A percentile compares a stretch with the other conserved stretches of the same genome.
Conservation (phyloP, 2,329 filamentous ascomycete genomes). For the Rutstroemia sp. region DNA sequence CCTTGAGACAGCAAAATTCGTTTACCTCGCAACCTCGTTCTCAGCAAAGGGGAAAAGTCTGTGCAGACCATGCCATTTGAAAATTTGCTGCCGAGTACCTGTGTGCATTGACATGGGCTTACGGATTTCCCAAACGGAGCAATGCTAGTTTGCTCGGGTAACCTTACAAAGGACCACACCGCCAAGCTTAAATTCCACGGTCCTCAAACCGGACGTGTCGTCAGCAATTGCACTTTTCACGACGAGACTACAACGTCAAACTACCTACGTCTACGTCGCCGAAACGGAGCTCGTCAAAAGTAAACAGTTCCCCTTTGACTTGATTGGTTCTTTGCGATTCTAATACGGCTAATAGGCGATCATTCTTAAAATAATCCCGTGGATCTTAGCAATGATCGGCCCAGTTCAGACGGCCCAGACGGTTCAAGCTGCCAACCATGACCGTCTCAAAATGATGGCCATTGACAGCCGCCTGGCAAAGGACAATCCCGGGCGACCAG, state of each 20-base stretch:
- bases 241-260: background rate
- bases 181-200: background rate
- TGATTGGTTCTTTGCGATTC: background rate
- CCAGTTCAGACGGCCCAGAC: background rate
- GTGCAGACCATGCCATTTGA: background rate
- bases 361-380: too few species aligned
- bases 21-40: too few species aligned
- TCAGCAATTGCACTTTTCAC: conserved; percentile 1
- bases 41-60: background rate
- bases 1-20: background rate
- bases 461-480: background rate
- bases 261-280: background rate
- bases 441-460: background rate
- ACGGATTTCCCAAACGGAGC: background rate
- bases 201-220: conserved; percentile 3
- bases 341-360: too few species aligned
- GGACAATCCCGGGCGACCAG: background rate
- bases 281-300: conserved; percentile 1
- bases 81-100: background rate
- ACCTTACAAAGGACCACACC: background rate
- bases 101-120: background rate
- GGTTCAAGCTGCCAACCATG: background rate
- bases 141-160: background rate
- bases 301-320: background rate
- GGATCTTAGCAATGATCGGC: background rate